Conservation (phyloP, 164 flowering plant species). For the Dillenia turbinata region DNA sequence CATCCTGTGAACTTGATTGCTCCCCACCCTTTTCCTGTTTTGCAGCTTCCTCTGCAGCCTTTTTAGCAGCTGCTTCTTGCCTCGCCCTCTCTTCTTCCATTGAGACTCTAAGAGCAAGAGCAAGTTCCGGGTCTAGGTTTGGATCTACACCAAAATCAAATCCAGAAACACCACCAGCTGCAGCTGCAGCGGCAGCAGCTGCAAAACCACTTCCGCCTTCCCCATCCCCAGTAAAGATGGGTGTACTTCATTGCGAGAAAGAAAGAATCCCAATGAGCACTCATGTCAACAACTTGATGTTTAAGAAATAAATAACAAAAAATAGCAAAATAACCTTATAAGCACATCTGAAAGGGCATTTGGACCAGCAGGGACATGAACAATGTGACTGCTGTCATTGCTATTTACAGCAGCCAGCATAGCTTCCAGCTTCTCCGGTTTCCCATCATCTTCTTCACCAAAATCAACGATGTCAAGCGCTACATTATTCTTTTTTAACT, state of each 20-base stretch:
- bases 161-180: conserved; percentile 73
- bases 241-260: conserved; percentile 50
- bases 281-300: no score
- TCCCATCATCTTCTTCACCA: conserved; percentile 89
- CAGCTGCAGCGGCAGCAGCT: conserved; percentile 88
- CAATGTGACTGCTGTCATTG: conserved; percentile 85
- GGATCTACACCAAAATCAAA: conserved; percentile 98
- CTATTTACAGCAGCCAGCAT: conserved; percentile 80
- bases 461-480: conserved; percentile 92
- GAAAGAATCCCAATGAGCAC: not conserved
- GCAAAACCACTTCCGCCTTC: conserved; percentile 95
- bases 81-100: conserved; percentile 99
- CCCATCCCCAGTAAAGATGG: conserved; percentile 91
- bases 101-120: conserved; percentile 95
- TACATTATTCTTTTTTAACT: conserved; percentile 88
- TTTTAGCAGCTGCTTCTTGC: conserved; percentile 97
- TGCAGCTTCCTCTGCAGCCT: conserved; percentile 82
- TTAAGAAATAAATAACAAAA: not conserved
- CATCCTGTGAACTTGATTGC: conserved; percentile 60
- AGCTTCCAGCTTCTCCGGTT: conserved; percentile 88
- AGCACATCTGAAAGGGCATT: conserved; percentile 91
- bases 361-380: conserved; percentile 85
- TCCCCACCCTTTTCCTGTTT: conserved; percentile 64
- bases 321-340: conserved; percentile 44
- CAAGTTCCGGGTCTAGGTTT: conserved; percentile 94